Evolutionary conservation across 495 filamentous ascomycete genomes (phyloP), one percentile per base, ranked within the genome.

Genomic region (Aspergillus ellipticus): DNA sequence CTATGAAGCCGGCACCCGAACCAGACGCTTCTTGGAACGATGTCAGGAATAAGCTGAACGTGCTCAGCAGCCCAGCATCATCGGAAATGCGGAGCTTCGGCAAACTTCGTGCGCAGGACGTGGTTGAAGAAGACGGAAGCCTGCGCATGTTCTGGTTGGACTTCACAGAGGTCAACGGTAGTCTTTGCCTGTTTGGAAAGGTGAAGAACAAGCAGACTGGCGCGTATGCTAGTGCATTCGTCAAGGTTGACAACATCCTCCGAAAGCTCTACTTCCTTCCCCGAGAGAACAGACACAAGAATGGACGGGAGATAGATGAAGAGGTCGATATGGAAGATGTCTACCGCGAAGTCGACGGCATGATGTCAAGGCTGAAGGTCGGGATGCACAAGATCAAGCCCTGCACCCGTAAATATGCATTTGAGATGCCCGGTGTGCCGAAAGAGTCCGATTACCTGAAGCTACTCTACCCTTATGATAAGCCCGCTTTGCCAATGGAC

Each of bases 81-180:
- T 59, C 81, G 15, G 87, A 90, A 54, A 74, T 78, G 37, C 72
- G 72, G 21, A 75, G 66, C 9, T 80, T 89, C 66, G 92, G 92
- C 8, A 98, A 97, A 69, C 71, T 96, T 17, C 82, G 85, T 42
- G 79, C 89, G 17, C 81, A 87, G 57, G 87, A 94, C 66, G 90
- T 89, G 16, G 80, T 94, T 28, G 94, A 97, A 66, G 84, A 88
- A 59, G 92, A 98, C 66, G 94, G 95, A 20, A 93, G 88, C 62
- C 75, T 98, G 16, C 87, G 86, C 60, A 88, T 98, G 78, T 98
- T 96, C 73, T 98, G 94, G 94, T 84, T 91, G 11, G 94, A 98
- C 66, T 97, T 95, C 61, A 91, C 90, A 0, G 94, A 98, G 67
- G 76, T 97, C 68, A 91, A 93, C 65, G 95, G 93, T 41, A 90